Conservation (phyloP, 2,329 filamentous ascomycete species). For the Phialocephala sp. region DNA sequence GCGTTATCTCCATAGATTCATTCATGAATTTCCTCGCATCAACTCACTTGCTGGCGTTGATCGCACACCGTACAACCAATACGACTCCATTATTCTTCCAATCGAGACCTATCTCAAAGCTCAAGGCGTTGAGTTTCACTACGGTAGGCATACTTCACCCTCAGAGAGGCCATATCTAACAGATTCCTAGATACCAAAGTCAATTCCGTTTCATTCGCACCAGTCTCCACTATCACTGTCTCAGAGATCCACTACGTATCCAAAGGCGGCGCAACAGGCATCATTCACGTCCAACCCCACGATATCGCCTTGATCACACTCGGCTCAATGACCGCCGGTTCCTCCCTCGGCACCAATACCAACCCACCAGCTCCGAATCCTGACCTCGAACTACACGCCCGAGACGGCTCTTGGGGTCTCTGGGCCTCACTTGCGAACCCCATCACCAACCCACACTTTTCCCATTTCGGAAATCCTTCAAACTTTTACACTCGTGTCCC, state of each 20-base stretch:
- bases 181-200: conserved; percentile 25
- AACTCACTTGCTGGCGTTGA: conserved; percentile 40
- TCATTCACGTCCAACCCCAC: conserved; percentile 34
- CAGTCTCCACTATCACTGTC: conserved; percentile 19
- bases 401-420: conserved; percentile 49
- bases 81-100: conserved; percentile 45
- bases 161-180: conserved; percentile 8
- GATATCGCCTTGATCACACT: conserved; percentile 49
- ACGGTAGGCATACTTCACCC: conserved; percentile 27
- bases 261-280: conserved; percentile 15
- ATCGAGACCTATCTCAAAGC: conserved; percentile 42
- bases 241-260: conserved; percentile 25
- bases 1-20: conserved; percentile 45
- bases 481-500: conserved; percentile 47
- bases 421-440: conserved; percentile 47
- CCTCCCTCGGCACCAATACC: conserved; percentile 44
- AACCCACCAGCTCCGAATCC: conserved; percentile 36
- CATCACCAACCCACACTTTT: conserved; percentile 36
- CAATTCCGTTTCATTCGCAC: conserved; percentile 23
- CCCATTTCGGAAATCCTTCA: conserved; percentile 47
- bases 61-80: conserved; percentile 45
- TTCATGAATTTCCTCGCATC: conserved; percentile 43
- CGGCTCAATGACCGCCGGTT: conserved; percentile 47
- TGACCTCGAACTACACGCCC: conserved; percentile 35
- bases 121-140: conserved; percentile 43